These are phyloP conservation scores for Ulota crispa DNA, from an alignment of 225 moss, liverwort and hornwort species.

Conservation along the genomic window DNA sequence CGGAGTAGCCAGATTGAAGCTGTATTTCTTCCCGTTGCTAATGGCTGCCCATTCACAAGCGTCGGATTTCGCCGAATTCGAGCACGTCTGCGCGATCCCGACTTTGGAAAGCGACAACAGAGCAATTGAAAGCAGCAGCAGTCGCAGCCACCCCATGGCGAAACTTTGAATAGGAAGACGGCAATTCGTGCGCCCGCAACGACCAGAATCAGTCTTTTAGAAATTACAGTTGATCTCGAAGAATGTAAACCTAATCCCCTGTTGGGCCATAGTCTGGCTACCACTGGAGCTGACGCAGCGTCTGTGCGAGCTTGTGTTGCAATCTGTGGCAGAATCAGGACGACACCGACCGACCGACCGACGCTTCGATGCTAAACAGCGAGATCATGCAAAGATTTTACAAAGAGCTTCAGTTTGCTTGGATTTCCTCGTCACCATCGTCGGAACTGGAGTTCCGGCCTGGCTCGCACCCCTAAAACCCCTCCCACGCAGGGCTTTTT, in stretches of 20 bases:
- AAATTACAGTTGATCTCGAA: not conserved
- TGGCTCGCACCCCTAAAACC: too few relatives aligned
- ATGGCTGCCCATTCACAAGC: slow-evolving; percentile 44
- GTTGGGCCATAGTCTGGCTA: slow-evolving; percentile 6
- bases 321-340: not conserved
- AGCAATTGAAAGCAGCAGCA: slow-evolving; percentile 4
- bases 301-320: not conserved
- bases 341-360: too few relatives aligned
- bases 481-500: too few relatives aligned
- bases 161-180: not conserved
- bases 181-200: not conserved
- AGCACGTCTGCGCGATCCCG: slow-evolving; percentile 31
- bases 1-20: slow-evolving; percentile 51
- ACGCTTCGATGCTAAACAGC: too few relatives aligned
- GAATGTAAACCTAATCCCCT: slow-evolving; percentile 11
- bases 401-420: too few relatives aligned
- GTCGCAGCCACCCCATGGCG: slow-evolving; percentile 27
- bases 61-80: slow-evolving; percentile 34
- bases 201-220: not conserved
- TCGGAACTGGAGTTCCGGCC: too few relatives aligned
- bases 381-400: too few relatives aligned
- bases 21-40: slow-evolving; percentile 44
- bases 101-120: slow-evolving; percentile 18
- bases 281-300: not conserved
- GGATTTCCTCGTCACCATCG: too few relatives aligned